Percentiles rank a stretch among this genome's conserved stretches.
phyloP scores from a whole-genome alignment of 2,329 filamentous ascomycete genomes.

The Xylariaceae sp. region DNA sequence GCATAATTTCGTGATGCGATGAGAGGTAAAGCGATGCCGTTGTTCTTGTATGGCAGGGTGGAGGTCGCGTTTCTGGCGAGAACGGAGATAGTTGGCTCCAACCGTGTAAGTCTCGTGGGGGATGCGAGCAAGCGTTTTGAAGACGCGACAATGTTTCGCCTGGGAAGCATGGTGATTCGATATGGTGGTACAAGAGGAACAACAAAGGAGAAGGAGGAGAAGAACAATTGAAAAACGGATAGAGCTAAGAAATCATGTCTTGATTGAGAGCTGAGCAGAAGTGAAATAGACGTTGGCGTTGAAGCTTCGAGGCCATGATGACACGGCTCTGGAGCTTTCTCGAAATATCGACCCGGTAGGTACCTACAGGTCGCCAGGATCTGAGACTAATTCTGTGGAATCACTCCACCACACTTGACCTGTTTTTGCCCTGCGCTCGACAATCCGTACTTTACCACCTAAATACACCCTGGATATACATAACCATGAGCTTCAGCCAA shows the following conservation, averaged over 20 bases:
- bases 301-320: slow-evolving; percentile 10
- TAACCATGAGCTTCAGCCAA: too few relatives aligned
- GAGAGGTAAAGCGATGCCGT: slow-evolving; percentile 10
- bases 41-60: slow-evolving; percentile 12
- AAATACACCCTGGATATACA: too few relatives aligned
- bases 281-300: slow-evolving; percentile 9
- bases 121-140: slow-evolving; percentile 32
- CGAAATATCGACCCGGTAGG: slow-evolving; percentile 19
- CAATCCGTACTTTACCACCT: too few relatives aligned
- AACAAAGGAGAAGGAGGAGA: background rate
- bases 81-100: slow-evolving; percentile 19
- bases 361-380: too few relatives aligned
- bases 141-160: slow-evolving; percentile 34
- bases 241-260: background rate
- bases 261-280: background rate
- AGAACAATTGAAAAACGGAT: too few relatives aligned
- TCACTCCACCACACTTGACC: too few relatives aligned
- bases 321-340: slow-evolving; percentile 26
- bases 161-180: slow-evolving; percentile 36
- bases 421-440: too few relatives aligned
- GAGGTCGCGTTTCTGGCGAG: slow-evolving; percentile 23
- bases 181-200: background rate
- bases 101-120: slow-evolving; percentile 23
- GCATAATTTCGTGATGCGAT: slow-evolving; percentile 51
- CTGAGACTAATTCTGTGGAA: too few relatives aligned